A percentile compares a stretch with the other conserved stretches of the same genome.
phyloP scores from a whole-genome alignment of 2,329 filamentous ascomycete genomes.

The Simplicillium sp. region DNA sequence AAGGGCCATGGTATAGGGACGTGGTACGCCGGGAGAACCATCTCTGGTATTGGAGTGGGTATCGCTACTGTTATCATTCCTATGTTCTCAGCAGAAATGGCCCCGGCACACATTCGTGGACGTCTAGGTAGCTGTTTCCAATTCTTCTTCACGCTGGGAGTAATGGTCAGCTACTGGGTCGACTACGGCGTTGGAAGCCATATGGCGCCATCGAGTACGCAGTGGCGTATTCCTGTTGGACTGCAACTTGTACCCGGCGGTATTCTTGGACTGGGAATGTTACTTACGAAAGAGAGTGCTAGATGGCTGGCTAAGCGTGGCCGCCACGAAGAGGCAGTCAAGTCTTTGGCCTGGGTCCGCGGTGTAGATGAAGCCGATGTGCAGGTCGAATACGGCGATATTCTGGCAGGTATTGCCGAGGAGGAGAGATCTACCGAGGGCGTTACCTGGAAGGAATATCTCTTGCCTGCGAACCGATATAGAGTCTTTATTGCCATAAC shows the following conservation, averaged over 20 bases:
- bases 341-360: conserved; percentile 40
- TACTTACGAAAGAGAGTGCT: conserved; percentile 36
- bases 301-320: conserved; percentile 37
- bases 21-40: conserved; percentile 27
- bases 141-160: conserved; percentile 32
- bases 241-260: conserved; percentile 37
- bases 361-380: conserved; percentile 30
- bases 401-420: conserved; percentile 34
- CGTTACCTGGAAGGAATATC: neutral
- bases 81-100: conserved; percentile 34
- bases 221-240: conserved; percentile 41
- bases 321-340: conserved; percentile 31
- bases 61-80: conserved; percentile 27
- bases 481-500: conserved; percentile 1
- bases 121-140: conserved; percentile 23
- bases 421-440: conserved; percentile 18
- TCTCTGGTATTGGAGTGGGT: conserved; percentile 17
- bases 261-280: conserved; percentile 36
- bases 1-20: conserved; percentile 24
- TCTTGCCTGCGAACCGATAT: neutral
- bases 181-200: conserved; percentile 35
- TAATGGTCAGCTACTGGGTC: conserved; percentile 32
- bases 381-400: conserved; percentile 28
- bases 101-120: conserved; percentile 34
- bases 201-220: conserved; percentile 24